phyloP scores from a whole-genome alignment of 2,329 filamentous ascomycete species.

The Chrysoporthe austroafricana region DNA sequence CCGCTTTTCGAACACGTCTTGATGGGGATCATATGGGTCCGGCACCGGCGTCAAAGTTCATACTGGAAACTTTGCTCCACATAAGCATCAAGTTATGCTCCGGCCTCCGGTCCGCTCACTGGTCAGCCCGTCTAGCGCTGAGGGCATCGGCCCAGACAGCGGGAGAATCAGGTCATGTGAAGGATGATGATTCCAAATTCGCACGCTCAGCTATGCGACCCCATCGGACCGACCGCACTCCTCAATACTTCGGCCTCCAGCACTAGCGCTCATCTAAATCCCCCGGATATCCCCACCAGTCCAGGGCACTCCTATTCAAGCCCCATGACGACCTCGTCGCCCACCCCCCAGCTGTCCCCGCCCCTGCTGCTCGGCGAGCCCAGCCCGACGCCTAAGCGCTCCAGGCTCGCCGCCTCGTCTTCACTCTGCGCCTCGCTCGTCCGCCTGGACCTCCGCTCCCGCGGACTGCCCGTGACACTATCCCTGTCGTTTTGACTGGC shows the following conservation, averaged over 20 bases:
- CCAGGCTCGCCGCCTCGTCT: slow-evolving; percentile 49
- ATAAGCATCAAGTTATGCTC: not conserved
- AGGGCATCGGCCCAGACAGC: not conserved
- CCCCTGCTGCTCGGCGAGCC: slow-evolving; percentile 3
- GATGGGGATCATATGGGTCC: not conserved
- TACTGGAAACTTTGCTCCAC: too few species aligned
- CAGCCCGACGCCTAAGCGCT: slow-evolving; percentile 40
- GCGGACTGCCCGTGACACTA: slow-evolving; percentile 24
- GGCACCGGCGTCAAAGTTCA: too few species aligned
- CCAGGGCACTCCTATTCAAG: slow-evolving; percentile 59
- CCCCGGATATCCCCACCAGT: not conserved
- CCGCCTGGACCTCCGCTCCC: slow-evolving; percentile 39
- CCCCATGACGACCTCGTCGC: slow-evolving; percentile 83
- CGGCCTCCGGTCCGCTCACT: not conserved
- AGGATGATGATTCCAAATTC: not conserved
- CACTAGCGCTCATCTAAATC: not conserved
- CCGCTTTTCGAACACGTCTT: too few species aligned
- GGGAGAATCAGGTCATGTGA: not conserved
- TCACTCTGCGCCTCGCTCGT: slow-evolving; percentile 48
- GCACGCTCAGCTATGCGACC: not conserved
- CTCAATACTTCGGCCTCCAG: not conserved
- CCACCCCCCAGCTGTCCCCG: slow-evolving; percentile 70
- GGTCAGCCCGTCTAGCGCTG: not conserved
- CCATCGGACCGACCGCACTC: not conserved
- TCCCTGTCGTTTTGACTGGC: slow-evolving; percentile 10